These are phyloP conservation scores for Suhomyces sp. DNA, from an alignment of 805 yeast species.

Conservation along the genomic window DNA sequence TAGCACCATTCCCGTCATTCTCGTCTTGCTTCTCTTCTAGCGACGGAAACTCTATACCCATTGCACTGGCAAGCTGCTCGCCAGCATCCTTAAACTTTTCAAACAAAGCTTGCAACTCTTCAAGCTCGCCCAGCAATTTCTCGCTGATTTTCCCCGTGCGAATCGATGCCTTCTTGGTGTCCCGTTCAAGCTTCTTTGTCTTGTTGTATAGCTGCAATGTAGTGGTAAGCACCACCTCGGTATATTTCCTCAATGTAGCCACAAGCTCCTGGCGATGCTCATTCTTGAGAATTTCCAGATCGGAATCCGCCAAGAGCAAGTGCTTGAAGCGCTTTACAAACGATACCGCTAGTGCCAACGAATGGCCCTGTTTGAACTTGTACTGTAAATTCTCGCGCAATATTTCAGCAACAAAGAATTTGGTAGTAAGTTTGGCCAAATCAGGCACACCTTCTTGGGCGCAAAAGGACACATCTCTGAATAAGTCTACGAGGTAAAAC, in stretches of 20 bases:
- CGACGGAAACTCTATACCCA: slow-evolving; percentile 24
- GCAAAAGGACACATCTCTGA: slow-evolving; percentile 44
- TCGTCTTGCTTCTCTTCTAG: slow-evolving; percentile 14
- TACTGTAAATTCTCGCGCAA: slow-evolving; percentile 33
- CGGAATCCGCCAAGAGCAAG: slow-evolving; percentile 24
- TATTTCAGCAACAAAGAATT: slow-evolving; percentile 34
- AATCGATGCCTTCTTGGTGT: slow-evolving; percentile 54
- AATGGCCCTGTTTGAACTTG: slow-evolving; percentile 26
- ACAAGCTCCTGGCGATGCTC: slow-evolving; percentile 24
- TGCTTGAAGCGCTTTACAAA: slow-evolving; percentile 48
- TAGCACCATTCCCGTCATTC: slow-evolving; percentile 14
- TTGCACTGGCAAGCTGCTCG: slow-evolving; percentile 40
- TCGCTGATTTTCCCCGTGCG: slow-evolving; percentile 62
- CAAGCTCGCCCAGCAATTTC: slow-evolving; percentile 35
- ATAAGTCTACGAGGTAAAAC: slow-evolving; percentile 54
- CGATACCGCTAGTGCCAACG: slow-evolving; percentile 39
- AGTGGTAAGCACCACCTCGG: slow-evolving; percentile 39
- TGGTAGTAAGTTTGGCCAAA: slow-evolving; percentile 29
- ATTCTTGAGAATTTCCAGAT: slow-evolving; percentile 26
- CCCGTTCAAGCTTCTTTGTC: slow-evolving; percentile 32
- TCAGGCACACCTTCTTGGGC: slow-evolving; percentile 42
- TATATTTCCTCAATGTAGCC: slow-evolving; percentile 41
- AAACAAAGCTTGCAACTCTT: slow-evolving; percentile 29
- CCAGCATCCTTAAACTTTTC: slow-evolving; percentile 45
- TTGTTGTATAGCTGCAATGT: slow-evolving; percentile 35